Conservation (phyloP, 2,329 filamentous ascomycete species). For the Ascochyta clinopodiicola region DNA sequence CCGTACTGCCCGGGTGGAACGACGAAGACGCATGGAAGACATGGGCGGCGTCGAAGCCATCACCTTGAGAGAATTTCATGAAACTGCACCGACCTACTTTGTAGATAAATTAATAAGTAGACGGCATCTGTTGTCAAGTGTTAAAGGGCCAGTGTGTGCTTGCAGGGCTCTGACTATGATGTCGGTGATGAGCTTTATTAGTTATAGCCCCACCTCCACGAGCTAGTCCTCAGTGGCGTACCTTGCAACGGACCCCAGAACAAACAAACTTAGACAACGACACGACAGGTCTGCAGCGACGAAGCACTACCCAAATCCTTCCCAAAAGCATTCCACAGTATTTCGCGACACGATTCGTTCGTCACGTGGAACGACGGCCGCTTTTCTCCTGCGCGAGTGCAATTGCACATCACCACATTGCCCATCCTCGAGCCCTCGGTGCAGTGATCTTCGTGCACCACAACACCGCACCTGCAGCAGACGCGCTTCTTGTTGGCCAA, state of each 20-base stretch:
- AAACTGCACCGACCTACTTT: not conserved
- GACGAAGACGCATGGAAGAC: slow-evolving; percentile 45
- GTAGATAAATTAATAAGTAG: not conserved
- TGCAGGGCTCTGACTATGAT: not conserved
- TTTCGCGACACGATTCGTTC: not conserved
- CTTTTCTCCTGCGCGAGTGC: not conserved
- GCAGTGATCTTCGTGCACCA: not conserved
- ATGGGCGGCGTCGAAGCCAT: slow-evolving; percentile 23
- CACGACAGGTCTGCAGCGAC: not conserved
- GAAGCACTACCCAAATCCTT: not conserved
- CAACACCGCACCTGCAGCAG: not conserved
- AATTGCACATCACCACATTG: not conserved
- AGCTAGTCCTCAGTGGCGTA: slow-evolving; percentile 1
- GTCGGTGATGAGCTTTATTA: not conserved
- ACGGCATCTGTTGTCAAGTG: not conserved
- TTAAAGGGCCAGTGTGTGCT: not conserved
- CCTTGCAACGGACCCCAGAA: slow-evolving; percentile 1
- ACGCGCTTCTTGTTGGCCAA: not conserved
- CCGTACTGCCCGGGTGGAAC: slow-evolving; percentile 63
- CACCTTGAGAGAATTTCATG: not conserved
- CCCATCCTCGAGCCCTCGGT: not conserved
- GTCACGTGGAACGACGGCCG: not conserved
- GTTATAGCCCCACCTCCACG: slow-evolving; percentile 5
- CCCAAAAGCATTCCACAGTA: not conserved
- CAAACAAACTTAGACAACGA: slow-evolving; percentile 1